Base-by-base conservation (phyloP, 176 grass and related monocot genomes). In the Juncus inflexus region DNA sequence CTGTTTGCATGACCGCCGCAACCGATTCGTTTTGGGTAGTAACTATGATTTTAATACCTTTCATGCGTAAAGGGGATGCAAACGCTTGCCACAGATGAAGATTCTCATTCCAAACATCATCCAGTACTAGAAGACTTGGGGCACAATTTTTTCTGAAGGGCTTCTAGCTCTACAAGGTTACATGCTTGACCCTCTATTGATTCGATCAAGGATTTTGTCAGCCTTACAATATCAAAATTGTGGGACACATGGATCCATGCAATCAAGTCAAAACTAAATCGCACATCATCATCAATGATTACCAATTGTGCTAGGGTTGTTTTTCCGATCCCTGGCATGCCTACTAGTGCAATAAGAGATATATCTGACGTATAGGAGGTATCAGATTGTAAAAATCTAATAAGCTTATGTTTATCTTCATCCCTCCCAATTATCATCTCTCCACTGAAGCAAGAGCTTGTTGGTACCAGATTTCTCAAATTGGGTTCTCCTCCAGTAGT, bases 41-140 rank as follows among this genome's bases (percentile, higher is more conserved):
- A 12, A 74, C 54, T 42, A 83, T 54, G 50, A 83, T 39, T 12
- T 57, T 73, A 15, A 73, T 77, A 15, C 74, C 73, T 6, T 9
- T 3, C 45, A 38, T 11, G 3, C 51, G 52, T 37, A 76, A 3
- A 15, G 58, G 12, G 2, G 16, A 40, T 39, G 35, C 63, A 12
- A 84, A 57, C 8, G 55, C 37, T 3, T 64, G 41, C 58, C 61
- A 83, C 1, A 39, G 11, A 12, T 52, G 3, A 9, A 12, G 5
- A 9, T 15, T 51, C 3, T 83, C 43, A 49, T 14, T 73, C 77
- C 82, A 85, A 62, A 65, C 59, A 3, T 79, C 81, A 79, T 79
- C 81, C 6, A 79, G 13, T 5, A 79, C 70, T 16, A 84, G 70
- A 3, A 78, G n/a, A n/a, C n/a, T n/a, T n/a, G n/a, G n/a, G n/a